phyloP scores from a whole-genome alignment of 2,329 filamentous ascomycete genomes.

The Alternaria novae-zelandiae region DNA sequence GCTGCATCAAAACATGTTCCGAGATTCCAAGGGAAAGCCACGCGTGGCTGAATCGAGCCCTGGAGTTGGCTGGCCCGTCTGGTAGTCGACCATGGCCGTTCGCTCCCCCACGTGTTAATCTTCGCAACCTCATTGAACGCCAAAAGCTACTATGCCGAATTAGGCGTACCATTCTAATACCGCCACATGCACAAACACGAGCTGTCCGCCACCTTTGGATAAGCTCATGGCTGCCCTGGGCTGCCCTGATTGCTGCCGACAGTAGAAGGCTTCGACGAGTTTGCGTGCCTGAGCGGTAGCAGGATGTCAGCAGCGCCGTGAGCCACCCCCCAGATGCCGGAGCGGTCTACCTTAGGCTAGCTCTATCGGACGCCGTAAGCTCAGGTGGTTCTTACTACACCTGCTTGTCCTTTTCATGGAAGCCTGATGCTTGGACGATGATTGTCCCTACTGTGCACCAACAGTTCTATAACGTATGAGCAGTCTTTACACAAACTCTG shows the following conservation, averaged over 20 bases:
- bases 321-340: slow-evolving; percentile 19
- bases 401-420: slow-evolving; percentile 6
- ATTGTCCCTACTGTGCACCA: slow-evolving; percentile 9
- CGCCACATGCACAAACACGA: slow-evolving; percentile 23
- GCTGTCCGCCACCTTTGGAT: slow-evolving; percentile 1
- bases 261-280: slow-evolving; percentile 10
- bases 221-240: slow-evolving; percentile 2
- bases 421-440: slow-evolving; percentile 25
- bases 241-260: slow-evolving; percentile 6
- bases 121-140: slow-evolving; percentile 27
- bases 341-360: slow-evolving; percentile 17
- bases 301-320: slow-evolving; percentile 18
- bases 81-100: slow-evolving; percentile 16
- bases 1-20: background rate
- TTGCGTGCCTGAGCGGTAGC: slow-evolving; percentile 11
- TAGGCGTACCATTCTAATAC: slow-evolving; percentile 4
- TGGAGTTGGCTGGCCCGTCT: background rate
- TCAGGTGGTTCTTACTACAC: slow-evolving; percentile 16
- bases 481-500: slow-evolving; percentile 11
- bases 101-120: slow-evolving; percentile 31
- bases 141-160: slow-evolving; percentile 11
- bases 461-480: slow-evolving; percentile 29
- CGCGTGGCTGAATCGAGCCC: background rate
- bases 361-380: slow-evolving; percentile 15
- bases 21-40: background rate